Conservation (phyloP, 2,329 filamentous ascomycete species). For the Hypoxylon sp. region DNA sequence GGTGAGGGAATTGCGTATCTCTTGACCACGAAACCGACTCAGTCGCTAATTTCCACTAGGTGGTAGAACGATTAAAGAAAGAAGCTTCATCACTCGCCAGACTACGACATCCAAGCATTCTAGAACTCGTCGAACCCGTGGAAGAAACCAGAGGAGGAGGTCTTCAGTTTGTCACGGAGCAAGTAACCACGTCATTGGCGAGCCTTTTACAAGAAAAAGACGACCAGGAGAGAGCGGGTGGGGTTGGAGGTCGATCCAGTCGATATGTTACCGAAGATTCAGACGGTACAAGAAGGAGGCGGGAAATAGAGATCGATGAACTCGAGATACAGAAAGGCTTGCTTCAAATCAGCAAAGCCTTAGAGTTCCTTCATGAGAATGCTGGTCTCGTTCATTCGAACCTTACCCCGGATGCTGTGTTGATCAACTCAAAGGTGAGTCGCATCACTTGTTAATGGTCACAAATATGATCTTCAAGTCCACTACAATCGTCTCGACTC, state of each 20-base stretch:
- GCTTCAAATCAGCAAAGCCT: conserved; percentile 88
- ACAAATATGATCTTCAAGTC: not conserved
- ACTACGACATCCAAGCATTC: conserved; percentile 86
- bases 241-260: conserved; percentile 74
- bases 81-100: conserved; percentile 90
- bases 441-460: conserved; percentile 3
- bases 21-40: too few relatives aligned
- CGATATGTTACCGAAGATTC: conserved; percentile 83
- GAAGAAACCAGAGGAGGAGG: conserved; percentile 94
- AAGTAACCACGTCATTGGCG: conserved; percentile 87
- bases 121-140: conserved; percentile 93
- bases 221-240: conserved; percentile 76
- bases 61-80: conserved; percentile 89
- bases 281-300: conserved; percentile 74
- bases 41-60: too few relatives aligned
- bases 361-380: conserved; percentile 96
- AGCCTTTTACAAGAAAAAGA: conserved; percentile 88
- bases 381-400: conserved; percentile 94
- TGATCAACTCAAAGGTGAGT: conserved; percentile 88
- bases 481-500: too few relatives aligned
- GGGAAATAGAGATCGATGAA: conserved; percentile 94
- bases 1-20: too few relatives aligned
- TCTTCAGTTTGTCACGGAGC: conserved; percentile 94
- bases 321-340: conserved; percentile 97
- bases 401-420: conserved; percentile 89